Percentiles rank a stretch among this genome's conserved stretches.
phyloP scores from a whole-genome alignment of 2,329 filamentous ascomycete species.

The Curvularia eragrostidis region DNA sequence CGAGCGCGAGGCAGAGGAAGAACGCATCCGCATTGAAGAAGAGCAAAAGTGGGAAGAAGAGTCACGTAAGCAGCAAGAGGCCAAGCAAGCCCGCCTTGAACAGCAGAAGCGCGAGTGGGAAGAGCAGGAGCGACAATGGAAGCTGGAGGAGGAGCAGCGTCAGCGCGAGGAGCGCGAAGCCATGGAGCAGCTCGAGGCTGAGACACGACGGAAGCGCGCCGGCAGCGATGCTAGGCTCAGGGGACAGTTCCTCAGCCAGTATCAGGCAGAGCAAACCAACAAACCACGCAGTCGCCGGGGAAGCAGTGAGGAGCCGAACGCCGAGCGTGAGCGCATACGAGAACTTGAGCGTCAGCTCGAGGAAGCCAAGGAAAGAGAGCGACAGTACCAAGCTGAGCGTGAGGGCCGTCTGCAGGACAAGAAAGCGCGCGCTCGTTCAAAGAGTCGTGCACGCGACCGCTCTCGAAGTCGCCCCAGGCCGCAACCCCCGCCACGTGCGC shows the following conservation, averaged over 20 bases:
- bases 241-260: constrained; percentile 86
- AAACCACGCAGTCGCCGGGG: constrained; percentile 46
- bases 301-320: constrained; percentile 55
- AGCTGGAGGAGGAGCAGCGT: constrained; percentile 74
- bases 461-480: constrained; percentile 46
- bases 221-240: constrained; percentile 72
- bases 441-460: constrained; percentile 44
- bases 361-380: constrained; percentile 70
- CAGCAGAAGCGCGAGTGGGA: constrained; percentile 78
- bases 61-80: constrained; percentile 64
- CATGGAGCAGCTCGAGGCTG: constrained; percentile 70
- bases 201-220: constrained; percentile 67
- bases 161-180: constrained; percentile 75
- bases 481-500: constrained; percentile 46
- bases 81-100: constrained; percentile 65
- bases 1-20: constrained; percentile 67
- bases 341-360: constrained; percentile 79
- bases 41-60: constrained; percentile 72
- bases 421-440: constrained; percentile 48
- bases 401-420: constrained; percentile 57
- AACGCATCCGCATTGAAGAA: constrained; percentile 66
- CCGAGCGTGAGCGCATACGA: constrained; percentile 72
- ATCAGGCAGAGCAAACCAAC: constrained; percentile 71
- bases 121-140: constrained; percentile 78
- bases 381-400: constrained; percentile 67